Percentiles rank a stretch among this genome's conserved stretches.
phyloP scores from a whole-genome alignment of 495 filamentous ascomycete genomes.

The Aspergillus sclerotioniger region DNA sequence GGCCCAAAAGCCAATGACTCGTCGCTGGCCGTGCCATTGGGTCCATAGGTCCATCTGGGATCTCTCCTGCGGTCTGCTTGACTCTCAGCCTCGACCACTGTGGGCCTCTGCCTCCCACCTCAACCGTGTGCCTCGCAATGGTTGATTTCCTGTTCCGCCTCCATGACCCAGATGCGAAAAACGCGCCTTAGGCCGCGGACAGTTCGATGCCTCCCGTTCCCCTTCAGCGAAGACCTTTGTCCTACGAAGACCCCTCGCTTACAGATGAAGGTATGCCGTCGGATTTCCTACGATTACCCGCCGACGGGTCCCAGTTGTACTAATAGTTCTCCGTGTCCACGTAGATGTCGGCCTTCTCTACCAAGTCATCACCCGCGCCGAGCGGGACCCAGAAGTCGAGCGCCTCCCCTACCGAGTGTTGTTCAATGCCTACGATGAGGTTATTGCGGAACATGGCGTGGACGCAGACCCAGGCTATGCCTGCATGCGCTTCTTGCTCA shows the following conservation, averaged over 20 bases:
- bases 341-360: slow-evolving; percentile 77
- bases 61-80: not conserved
- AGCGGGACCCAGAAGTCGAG: slow-evolving; percentile 61
- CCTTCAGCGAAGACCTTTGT: slow-evolving; percentile 49
- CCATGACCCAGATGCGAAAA: slow-evolving; percentile 53
- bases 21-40: slow-evolving; percentile 6
- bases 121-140: slow-evolving; percentile 36
- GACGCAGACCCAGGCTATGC: slow-evolving; percentile 69
- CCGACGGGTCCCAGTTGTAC: no score
- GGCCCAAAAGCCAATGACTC: slow-evolving; percentile 8
- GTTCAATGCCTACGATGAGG: slow-evolving; percentile 74
- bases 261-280: slow-evolving; percentile 61
- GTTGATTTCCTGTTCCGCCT: slow-evolving; percentile 43
- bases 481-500: slow-evolving; percentile 76
- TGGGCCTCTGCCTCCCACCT: slow-evolving; percentile 13
- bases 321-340: slow-evolving; percentile 7
- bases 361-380: slow-evolving; percentile 69
- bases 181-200: slow-evolving; percentile 52
- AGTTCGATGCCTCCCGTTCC: slow-evolving; percentile 60
- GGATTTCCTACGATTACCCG: not conserved
- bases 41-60: slow-evolving; percentile 1
- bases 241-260: slow-evolving; percentile 47
- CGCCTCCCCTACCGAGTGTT: slow-evolving; percentile 72
- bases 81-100: slow-evolving; percentile 18
- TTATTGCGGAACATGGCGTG: slow-evolving; percentile 64